A percentile compares a stretch with the other conserved stretches of the same genome.
phyloP scores from a whole-genome alignment of 257 asterid species.

The Ehretia macrophylla region DNA sequence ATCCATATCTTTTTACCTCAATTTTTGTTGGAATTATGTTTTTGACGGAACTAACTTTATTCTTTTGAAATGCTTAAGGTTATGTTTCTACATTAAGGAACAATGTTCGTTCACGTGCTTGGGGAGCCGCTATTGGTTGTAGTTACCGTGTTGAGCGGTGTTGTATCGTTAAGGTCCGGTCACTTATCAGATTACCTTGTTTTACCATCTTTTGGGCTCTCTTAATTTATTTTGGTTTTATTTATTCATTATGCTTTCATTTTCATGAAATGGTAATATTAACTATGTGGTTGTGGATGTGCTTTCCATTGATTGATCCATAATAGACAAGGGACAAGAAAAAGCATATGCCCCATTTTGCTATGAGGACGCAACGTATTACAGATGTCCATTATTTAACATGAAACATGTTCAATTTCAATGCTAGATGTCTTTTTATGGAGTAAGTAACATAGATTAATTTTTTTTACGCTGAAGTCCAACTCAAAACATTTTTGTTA shows the following conservation, averaged over 20 bases:
- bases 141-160: slow-evolving; percentile 91
- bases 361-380: not conserved
- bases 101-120: slow-evolving; percentile 94
- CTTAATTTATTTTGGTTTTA: not conserved
- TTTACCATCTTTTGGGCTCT: not conserved
- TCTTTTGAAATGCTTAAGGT: slow-evolving; percentile 40
- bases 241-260: not conserved
- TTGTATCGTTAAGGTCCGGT: slow-evolving; percentile 88
- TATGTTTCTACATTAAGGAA: slow-evolving; percentile 87
- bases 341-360: not conserved
- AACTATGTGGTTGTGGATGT: not conserved
- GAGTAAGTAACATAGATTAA: too few relatives aligned
- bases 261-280: too few relatives aligned
- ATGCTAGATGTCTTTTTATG: too few relatives aligned
- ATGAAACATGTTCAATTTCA: too few relatives aligned
- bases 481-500: too few relatives aligned
- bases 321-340: not conserved
- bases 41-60: not conserved
- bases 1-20: not conserved
- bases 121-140: slow-evolving; percentile 96
- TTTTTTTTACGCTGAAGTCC: too few relatives aligned
- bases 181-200: slow-evolving; percentile 11
- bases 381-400: too few relatives aligned
- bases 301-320: not conserved
- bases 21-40: not conserved